Evolutionary conservation across 169 alveolate genomes (phyloP).

Genomic region (Neospora caninum): DNA sequence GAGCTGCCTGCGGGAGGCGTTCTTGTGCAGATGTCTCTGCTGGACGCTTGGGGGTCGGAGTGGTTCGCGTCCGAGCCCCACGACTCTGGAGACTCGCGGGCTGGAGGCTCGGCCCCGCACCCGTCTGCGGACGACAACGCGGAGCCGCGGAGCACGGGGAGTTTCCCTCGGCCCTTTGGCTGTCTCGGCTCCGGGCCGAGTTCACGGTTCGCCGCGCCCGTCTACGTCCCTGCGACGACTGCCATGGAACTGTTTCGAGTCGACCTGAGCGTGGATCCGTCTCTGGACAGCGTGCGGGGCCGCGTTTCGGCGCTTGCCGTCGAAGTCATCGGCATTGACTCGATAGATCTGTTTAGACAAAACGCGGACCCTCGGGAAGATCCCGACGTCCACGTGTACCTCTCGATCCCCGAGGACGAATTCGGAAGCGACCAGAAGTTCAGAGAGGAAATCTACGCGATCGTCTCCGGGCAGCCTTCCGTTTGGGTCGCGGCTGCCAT

Average conservation of each 20-base stretch:
- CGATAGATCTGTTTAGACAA: background rate
- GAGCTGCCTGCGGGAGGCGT: background rate
- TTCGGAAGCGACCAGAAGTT: background rate
- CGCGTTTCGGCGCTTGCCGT: background rate
- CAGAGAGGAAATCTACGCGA: background rate
- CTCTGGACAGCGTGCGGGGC: background rate
- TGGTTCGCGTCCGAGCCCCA: background rate
- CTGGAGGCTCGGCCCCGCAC: background rate
- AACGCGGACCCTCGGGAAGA: background rate
- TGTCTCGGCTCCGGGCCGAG: too few relatives aligned
- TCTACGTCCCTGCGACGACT: background rate
- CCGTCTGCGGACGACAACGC: background rate
- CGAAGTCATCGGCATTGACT: background rate
- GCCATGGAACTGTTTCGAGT: background rate
- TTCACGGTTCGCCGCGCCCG: background rate
- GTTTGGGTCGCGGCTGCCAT: background rate
- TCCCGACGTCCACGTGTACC: background rate
- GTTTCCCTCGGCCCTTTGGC: too few relatives aligned
- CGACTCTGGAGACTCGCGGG: background rate
- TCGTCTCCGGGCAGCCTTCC: background rate
- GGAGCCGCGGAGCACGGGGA: background rate
- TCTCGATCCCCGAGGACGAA: background rate
- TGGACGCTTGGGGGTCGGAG: background rate
- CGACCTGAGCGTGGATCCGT: background rate
- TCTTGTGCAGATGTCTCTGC: constrained; percentile 6